phyloP scores from a whole-genome alignment of 805 yeast genomes.

The Teunomyces kruisii region DNA sequence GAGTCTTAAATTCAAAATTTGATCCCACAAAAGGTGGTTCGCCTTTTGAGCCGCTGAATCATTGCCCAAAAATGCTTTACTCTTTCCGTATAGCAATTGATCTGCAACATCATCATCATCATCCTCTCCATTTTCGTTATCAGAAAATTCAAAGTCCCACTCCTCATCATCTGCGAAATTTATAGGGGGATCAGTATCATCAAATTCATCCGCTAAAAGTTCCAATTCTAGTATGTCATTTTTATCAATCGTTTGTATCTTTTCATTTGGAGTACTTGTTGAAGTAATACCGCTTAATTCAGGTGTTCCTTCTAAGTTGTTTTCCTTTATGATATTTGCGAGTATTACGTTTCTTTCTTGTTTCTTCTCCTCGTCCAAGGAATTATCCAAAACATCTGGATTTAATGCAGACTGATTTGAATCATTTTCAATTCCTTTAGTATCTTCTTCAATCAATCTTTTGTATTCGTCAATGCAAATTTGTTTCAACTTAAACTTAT shows the following conservation, averaged over 20 bases:
- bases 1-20: conserved; percentile 31
- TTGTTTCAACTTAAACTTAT: conserved; percentile 25
- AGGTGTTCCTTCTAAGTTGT: conserved; percentile 7
- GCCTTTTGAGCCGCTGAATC: conserved; percentile 6
- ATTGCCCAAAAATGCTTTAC: conserved; percentile 13
- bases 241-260: conserved; percentile 32
- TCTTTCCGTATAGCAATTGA: conserved; percentile 23
- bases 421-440: conserved; percentile 3
- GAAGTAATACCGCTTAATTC: conserved; percentile 2
- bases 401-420: not conserved
- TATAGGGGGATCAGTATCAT: conserved; percentile 21
- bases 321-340: conserved; percentile 15
- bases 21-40: conserved; percentile 38
- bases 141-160: conserved; percentile 34
- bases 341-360: conserved; percentile 11
- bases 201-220: conserved; percentile 50
- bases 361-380: conserved; percentile 8
- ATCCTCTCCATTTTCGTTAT: conserved; percentile 37
- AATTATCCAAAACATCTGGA: conserved; percentile 8
- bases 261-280: conserved; percentile 11
- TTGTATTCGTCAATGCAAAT: conserved; percentile 20
- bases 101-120: conserved; percentile 29
- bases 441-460: conserved; percentile 10
- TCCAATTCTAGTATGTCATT: conserved; percentile 55
- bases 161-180: conserved; percentile 33